phyloP scores from a whole-genome alignment of 768 basidiomycete genomes.

The Cystobasidium ongulense region DNA sequence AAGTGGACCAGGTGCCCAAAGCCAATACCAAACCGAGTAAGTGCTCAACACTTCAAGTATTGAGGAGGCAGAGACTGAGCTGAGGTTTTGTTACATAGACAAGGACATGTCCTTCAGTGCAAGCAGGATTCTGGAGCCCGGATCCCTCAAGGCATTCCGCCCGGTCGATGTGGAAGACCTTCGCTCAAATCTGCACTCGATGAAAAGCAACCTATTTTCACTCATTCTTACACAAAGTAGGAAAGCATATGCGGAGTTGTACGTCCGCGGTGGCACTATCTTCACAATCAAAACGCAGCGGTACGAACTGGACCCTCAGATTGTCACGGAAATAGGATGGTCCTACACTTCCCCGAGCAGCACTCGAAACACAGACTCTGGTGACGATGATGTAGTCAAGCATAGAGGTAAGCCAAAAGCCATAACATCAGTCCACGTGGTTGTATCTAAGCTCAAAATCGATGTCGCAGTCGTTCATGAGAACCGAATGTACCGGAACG shows the following conservation, averaged over 20 bases:
- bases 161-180: neutral
- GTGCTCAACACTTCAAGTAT: neutral
- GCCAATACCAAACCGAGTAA: conserved; percentile 2
- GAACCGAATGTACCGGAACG: neutral
- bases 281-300: conserved; percentile 8
- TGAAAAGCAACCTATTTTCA: conserved; percentile 6
- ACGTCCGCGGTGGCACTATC: neutral
- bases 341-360: neutral
- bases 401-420: conserved; percentile 14
- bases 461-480: conserved; percentile 8
- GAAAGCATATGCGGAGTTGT: neutral
- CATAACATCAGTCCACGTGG: too few species aligned
- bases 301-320: conserved; percentile 4
- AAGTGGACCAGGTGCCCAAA: neutral
- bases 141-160: neutral
- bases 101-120: neutral
- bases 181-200: neutral
- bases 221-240: conserved; percentile 1
- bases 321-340: conserved; percentile 17
- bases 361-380: neutral
- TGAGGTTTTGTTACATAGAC: neutral
- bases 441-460: too few species aligned
- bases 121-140: neutral
- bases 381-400: neutral
- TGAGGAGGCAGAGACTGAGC: too few species aligned